A percentile compares a stretch with the other conserved stretches of the same genome.
Conservation (phyloP, 2,329 filamentous ascomycete genomes). For the Sporothrix sp. region DNA sequence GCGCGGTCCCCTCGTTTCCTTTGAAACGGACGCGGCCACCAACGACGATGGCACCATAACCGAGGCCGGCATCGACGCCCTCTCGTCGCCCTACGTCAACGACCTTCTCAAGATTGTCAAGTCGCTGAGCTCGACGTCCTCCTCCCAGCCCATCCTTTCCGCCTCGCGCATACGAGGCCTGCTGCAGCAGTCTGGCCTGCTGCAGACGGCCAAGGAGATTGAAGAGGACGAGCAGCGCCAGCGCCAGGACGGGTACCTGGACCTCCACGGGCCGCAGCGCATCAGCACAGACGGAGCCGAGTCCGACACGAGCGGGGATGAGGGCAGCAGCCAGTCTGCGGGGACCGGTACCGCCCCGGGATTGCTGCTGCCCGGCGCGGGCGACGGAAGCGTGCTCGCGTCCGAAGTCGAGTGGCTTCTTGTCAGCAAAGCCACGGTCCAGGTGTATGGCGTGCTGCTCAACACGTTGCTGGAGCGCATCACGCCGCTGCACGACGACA, state of each 20-base stretch:
- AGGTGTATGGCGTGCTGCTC: conserved; percentile 74
- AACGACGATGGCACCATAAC: conserved; percentile 2
- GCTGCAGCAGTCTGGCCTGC: conserved; percentile 53
- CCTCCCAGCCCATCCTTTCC: conserved; percentile 52
- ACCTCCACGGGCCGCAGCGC: not conserved
- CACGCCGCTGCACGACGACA: conserved; percentile 71
- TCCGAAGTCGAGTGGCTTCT: conserved; percentile 83
- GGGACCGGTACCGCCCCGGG: not conserved
- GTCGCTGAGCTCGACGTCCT: conserved; percentile 59
- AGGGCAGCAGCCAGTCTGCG: conserved; percentile 5
- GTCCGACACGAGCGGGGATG: not conserved
- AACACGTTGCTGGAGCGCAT: conserved; percentile 73
- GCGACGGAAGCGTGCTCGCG: conserved; percentile 46
- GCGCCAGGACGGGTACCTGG: not conserved
- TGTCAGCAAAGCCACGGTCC: conserved; percentile 83
- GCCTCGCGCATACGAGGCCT: conserved; percentile 50
- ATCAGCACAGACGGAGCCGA: conserved; percentile 17
- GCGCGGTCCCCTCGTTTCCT: conserved; percentile 34
- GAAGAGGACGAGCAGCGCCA: conserved; percentile 2
- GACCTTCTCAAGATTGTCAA: conserved; percentile 60
- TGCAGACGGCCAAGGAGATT: conserved; percentile 25
- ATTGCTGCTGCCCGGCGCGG: not conserved
- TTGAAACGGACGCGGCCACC: conserved; percentile 8
- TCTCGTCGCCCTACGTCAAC: conserved; percentile 45
- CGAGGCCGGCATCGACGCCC: conserved; percentile 28